Conservation (phyloP, 257 asterid genomes). For the Solanum chiquidenum region DNA sequence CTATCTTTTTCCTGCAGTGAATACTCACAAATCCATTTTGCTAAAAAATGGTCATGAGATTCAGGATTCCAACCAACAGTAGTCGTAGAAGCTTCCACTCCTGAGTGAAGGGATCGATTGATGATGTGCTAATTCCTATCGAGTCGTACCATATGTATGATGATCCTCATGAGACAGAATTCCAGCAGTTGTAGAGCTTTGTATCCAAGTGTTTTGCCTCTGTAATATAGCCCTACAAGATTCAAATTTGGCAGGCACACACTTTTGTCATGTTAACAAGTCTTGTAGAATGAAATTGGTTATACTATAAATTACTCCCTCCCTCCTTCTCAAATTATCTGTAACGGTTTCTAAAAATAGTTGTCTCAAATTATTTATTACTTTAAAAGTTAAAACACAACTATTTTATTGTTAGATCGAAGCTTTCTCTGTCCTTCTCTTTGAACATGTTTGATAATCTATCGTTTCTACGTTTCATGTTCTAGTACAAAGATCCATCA, state of each 20-base stretch:
- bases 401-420: no score
- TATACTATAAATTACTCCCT: neutral
- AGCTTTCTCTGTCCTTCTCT: no score
- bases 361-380: no score
- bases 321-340: neutral
- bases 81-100: constrained; percentile 28
- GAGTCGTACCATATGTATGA: constrained; percentile 24
- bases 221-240: neutral
- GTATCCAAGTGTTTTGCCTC: constrained; percentile 58
- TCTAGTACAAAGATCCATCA: neutral
- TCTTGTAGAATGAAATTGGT: neutral
- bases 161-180: constrained; percentile 60
- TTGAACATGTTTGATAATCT: neutral
- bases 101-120: constrained; percentile 38
- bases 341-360: neutral
- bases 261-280: neutral
- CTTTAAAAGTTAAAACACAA: no score
- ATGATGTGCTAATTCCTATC: constrained; percentile 37
- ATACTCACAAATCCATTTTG: constrained; percentile 76
- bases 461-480: neutral
- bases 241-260: neutral
- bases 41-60: constrained; percentile 51
- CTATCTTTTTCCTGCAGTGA: constrained; percentile 40
- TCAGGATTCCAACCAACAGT: constrained; percentile 55
- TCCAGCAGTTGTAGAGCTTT: constrained; percentile 82